A percentile compares a stretch with the other conserved stretches of the same genome.
Evolutionary conservation across 1,284 basidiomycete genomes (phyloP).

Genomic region (Cryptococcus sp.): DNA sequence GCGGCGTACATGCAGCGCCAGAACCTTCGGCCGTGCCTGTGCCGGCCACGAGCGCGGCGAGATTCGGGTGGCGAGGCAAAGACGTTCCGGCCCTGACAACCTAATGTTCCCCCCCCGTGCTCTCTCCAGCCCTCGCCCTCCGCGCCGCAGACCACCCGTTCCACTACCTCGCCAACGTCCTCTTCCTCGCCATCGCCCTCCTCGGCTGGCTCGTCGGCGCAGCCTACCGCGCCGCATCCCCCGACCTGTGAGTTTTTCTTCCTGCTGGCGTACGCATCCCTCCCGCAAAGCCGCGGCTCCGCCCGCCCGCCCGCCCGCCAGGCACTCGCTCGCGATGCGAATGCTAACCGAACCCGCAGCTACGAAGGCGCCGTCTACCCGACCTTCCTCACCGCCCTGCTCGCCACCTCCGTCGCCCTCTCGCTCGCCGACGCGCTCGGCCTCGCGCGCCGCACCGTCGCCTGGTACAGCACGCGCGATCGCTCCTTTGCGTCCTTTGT

Average conservation of each 20-base stretch:
- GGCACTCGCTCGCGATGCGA: background rate
- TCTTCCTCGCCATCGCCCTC: conserved; percentile 29
- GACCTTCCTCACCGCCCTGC: conserved; percentile 30
- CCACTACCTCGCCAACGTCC: conserved; percentile 35
- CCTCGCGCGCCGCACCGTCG: conserved; percentile 29
- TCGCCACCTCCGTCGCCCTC: conserved; percentile 35
- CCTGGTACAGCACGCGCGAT: conserved; percentile 22
- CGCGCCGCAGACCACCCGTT: conserved; percentile 37
- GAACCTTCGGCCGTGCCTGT: no score
- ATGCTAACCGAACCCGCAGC: conserved; percentile 17
- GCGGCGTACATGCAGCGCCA: no score
- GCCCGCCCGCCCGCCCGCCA: no score
- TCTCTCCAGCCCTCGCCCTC: conserved; percentile 32
- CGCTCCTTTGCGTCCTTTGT: conserved; percentile 30
- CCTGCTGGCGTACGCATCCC: background rate
- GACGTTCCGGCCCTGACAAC: background rate
- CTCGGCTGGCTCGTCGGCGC: conserved; percentile 42
- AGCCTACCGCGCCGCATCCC: conserved; percentile 37
- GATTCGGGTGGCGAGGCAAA: no score
- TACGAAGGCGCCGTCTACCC: conserved; percentile 42
- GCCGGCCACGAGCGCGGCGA: no score
- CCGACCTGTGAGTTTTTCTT: conserved; percentile 32
- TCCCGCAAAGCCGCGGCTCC: background rate
- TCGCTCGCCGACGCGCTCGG: conserved; percentile 35
- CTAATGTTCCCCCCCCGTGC: no score